These are phyloP conservation scores for Cucumis sativus DNA, from an alignment of 306 rosid genomes.

Conservation along the genomic window DNA sequence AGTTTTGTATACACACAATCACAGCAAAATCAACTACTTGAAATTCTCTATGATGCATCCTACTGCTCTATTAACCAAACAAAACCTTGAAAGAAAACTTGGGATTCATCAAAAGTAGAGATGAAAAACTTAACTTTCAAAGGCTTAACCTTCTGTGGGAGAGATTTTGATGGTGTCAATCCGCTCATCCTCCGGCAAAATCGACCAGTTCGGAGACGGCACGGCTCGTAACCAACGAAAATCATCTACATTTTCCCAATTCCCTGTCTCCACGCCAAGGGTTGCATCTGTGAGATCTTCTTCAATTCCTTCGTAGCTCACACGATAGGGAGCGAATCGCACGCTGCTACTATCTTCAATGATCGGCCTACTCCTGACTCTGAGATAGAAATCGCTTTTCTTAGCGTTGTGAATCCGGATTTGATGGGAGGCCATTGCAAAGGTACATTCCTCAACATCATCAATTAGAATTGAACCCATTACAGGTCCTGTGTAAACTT, in stretches of 20 bases:
- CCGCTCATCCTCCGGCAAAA: conserved; percentile 65
- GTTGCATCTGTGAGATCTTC: conserved; percentile 50
- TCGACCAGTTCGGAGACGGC: conserved; percentile 78
- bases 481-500: conserved; percentile 57
- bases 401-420: conserved; percentile 71
- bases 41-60: neutral
- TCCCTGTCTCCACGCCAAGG: conserved; percentile 52
- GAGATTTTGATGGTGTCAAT: conserved; percentile 28
- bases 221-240: conserved; percentile 64
- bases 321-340: conserved; percentile 67
- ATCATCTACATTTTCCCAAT: conserved; percentile 87
- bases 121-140: neutral
- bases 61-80: neutral
- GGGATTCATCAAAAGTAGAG: neutral
- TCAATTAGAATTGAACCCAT: conserved; percentile 57
- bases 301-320: conserved; percentile 52
- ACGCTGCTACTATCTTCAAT: conserved; percentile 51
- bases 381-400: conserved; percentile 49
- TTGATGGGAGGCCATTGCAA: conserved; percentile 72
- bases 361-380: conserved; percentile 88
- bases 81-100: neutral
- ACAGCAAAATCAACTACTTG: neutral
- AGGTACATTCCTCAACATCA: conserved; percentile 51
- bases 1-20: neutral
- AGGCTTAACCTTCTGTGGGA: neutral